Base-by-base conservation (phyloP, 2,329 filamentous ascomycete species). In the Aspergillus tamarii region DNA sequence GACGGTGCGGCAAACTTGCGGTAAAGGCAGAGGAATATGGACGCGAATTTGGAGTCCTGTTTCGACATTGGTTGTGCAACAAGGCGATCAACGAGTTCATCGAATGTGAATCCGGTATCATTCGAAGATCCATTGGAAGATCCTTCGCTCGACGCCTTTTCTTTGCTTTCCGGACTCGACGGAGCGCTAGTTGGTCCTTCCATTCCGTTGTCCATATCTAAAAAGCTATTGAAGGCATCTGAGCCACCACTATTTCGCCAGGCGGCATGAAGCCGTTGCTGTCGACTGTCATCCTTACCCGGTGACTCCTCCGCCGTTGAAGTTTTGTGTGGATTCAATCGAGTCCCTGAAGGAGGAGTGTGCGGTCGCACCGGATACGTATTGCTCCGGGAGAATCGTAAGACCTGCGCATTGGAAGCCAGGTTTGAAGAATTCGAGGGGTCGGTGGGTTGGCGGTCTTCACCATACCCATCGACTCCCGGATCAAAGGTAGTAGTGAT, bases 1-100 rank as follows among this genome's bases (percentile, higher is more conserved):
- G 87, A 85, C 0, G 95, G 95, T 2, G 94, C 88, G 4, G 93
- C 91, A 75, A 99, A 98, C 76, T 95, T 96, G 66, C 95, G 90
- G 78, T 98, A 98, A 16, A 98, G 83, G 67, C 94, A 97, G 34
- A 98, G 84, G 72, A 98, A 98, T 21, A 96, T 89, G 52, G 93
- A 88, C 1, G 88, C 87, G 74, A 97, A 99, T 77, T 97, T 97
- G 63, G 87, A 85, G 74, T 98, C 95, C n/a, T 89, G 86, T 73
- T 92, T 93, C 32, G 92, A 93, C 81, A 94, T 89, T 41, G 92
- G 91, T 66, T 92, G 87, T 0, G 89, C 86, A 28, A 98, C 84
- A 46, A 99, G 84, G n/a, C 93, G 90, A 77, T 97, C 93, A 23
- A 98, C 92, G 5, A 95, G 82, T 61, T 93, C 90, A 65, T 91